Percentiles rank a stretch among this genome's conserved stretches.
Evolutionary conservation across 2,329 filamentous ascomycete species (phyloP).

Genomic region (Chaetomiaceae sp.): DNA sequence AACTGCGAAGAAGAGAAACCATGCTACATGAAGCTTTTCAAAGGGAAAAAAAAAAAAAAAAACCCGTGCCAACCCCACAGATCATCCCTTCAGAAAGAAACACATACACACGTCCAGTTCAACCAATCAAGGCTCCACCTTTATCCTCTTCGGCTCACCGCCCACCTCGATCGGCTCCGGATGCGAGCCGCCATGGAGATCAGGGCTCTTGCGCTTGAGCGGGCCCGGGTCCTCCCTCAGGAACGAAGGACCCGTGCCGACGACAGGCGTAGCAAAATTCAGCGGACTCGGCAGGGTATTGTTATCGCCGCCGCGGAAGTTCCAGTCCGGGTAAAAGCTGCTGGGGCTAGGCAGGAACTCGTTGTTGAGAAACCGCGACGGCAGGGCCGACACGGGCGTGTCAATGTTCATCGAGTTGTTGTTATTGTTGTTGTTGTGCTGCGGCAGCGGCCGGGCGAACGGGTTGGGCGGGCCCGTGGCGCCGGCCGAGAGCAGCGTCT

Average conservation of each 20-base stretch:
- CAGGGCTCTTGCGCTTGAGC: constrained; percentile 53
- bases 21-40: too few relatives aligned
- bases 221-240: constrained; percentile 47
- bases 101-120: background rate
- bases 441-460: constrained; percentile 80
- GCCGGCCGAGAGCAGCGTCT: constrained; percentile 76
- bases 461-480: constrained; percentile 91
- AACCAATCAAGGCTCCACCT: constrained; percentile 35
- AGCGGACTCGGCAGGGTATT: constrained; percentile 89
- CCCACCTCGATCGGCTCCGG: constrained; percentile 37
- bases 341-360: constrained; percentile 86
- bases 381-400: constrained; percentile 89
- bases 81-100: too few relatives aligned
- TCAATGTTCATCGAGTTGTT: constrained; percentile 49
- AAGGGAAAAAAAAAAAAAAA: too few relatives aligned
- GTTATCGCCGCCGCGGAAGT: constrained; percentile 63
- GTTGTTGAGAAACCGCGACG: constrained; percentile 82
- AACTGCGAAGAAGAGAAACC: too few relatives aligned
- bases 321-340: constrained; percentile 90
- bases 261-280: constrained; percentile 81
- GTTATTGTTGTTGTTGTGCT: constrained; percentile 44
- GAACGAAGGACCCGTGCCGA: constrained; percentile 56
- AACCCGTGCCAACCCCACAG: too few relatives aligned
- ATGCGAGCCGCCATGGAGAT: constrained; percentile 36
- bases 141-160: constrained; percentile 48